Evolutionary conservation across 352 stramenopile genomes (phyloP), one percentile per base, ranked within the genome.

Genomic region (Achlya hypogyna): DNA sequence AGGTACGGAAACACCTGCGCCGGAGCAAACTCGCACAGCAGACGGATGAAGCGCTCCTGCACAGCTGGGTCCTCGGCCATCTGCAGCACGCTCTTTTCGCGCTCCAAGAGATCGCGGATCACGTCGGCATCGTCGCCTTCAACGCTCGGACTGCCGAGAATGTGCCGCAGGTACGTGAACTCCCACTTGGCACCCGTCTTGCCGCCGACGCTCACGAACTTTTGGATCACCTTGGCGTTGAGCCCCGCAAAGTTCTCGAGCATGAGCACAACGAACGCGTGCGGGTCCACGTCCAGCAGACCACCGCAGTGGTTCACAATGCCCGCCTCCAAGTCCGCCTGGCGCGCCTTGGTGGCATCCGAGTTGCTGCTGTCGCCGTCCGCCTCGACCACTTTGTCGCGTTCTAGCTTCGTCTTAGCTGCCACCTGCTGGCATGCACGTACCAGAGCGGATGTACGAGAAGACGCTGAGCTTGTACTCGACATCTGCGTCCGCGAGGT

Each of bases 201-300:
- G 52, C 82, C 83, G 52, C 82, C 83, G 81, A 93, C 89, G 12
- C 77, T 82, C 25, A 90, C 45, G 69, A 93, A 93, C 49, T 86
- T 82, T 65, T 89, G 78, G 51, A 94, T 94, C 27, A 94, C 74
- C 64, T 85, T 88, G 68, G 88, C 91, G 74, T 94, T 92, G 70
- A 91, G 63, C 63, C 77, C 88, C 47, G 73, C 78, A 69, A 98
- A 92, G 51, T 92, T 83, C 35, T 94, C 89, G 49, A 91, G 60
- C 53, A 95, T 88, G 31, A 93, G 64, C n/a, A 88, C 82, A 52
- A 97, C 81, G 45, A 96, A 93, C 20, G 87, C 76, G 62, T 91
- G 88, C 34, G 79, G 77, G 63, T 98, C 90, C 6, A 95, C 85
- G 52, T 93, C 85, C 70, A 98, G 84, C 6, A 98, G 75, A 27